These are phyloP conservation scores for Castanea sativa DNA, from an alignment of 306 rosid species.

Conservation along the genomic window DNA sequence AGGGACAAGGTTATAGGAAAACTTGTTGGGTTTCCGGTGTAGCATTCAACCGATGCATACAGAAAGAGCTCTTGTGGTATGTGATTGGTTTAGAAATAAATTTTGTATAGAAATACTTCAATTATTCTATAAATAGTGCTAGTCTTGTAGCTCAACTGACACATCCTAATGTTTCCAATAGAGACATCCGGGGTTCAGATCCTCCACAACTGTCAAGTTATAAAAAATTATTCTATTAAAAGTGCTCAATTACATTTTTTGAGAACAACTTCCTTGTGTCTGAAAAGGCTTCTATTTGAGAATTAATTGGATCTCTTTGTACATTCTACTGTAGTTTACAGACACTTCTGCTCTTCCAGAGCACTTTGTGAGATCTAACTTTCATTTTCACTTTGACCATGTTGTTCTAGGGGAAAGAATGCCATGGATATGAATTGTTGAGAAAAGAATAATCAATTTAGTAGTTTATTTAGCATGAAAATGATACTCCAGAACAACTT, in stretches of 20 bases:
- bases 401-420: background rate
- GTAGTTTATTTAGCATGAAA: constrained; percentile 10
- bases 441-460: background rate
- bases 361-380: background rate
- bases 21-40: constrained; percentile 39
- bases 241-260: background rate
- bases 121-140: background rate
- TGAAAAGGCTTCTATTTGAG: background rate
- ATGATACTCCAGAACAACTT: background rate
- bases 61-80: constrained; percentile 63
- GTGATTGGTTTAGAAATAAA: background rate
- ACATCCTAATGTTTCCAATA: no score
- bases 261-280: background rate
- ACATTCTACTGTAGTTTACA: background rate
- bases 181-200: no score
- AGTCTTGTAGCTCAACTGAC: no score
- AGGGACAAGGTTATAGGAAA: constrained; percentile 43
- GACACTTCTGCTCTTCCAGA: background rate
- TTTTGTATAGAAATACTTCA: background rate
- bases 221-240: background rate
- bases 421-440: background rate
- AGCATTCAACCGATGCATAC: constrained; percentile 34
- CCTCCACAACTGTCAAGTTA: no score
- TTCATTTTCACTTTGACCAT: background rate
- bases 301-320: background rate